Evolutionary conservation across 2,329 filamentous ascomycete species (phyloP), one percentile per base, ranked within the genome.

Genomic region (Aspergillus carbonarius): DNA sequence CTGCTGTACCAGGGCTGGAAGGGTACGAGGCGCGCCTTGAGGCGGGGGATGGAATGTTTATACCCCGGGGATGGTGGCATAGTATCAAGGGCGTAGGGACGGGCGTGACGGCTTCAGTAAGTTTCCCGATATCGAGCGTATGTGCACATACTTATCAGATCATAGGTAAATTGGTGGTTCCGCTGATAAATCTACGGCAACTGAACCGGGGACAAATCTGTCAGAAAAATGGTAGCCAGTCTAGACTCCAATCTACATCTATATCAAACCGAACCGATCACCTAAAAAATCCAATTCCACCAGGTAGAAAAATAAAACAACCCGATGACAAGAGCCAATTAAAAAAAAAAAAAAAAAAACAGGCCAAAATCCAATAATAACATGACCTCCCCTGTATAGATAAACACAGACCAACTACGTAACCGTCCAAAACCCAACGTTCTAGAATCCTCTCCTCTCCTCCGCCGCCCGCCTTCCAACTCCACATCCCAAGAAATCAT

Each of bases 21-120:
- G 65, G 77, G 66, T 64, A 73, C 61, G 84, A 91, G 68, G 84
- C 82, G 1, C 71, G 76, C 4, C 70, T 98, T 13, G 73, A 77
- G 0, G 79, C 84, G 4, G 90, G 89, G 0, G 89, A 95, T 75
- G 86, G 83, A 0, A 69, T 96, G 8, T 95, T 91, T 71, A 91
- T 96, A 37, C 92, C 91, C 0, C 84, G 85, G 60, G 89, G 89
- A 1, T 95, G 91, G 90, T 96, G 91, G 91, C 91, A 96, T 81
- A 91, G 88, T 70, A 85, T 96, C 55, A 87, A 83, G 69, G 89
- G 90, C 39, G 67, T 82, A 47, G 85, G 84, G 1, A 66, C 78
- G 55, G 79, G 82, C 20, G 80, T 86, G 53, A 87, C 82, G 55
- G 85, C 81, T 61, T 86, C 84, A 57, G 84, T 85, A 65, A 71